Base-by-base conservation (phyloP, 352 stramenopile species). In the Globisporangium apiculatum region DNA sequence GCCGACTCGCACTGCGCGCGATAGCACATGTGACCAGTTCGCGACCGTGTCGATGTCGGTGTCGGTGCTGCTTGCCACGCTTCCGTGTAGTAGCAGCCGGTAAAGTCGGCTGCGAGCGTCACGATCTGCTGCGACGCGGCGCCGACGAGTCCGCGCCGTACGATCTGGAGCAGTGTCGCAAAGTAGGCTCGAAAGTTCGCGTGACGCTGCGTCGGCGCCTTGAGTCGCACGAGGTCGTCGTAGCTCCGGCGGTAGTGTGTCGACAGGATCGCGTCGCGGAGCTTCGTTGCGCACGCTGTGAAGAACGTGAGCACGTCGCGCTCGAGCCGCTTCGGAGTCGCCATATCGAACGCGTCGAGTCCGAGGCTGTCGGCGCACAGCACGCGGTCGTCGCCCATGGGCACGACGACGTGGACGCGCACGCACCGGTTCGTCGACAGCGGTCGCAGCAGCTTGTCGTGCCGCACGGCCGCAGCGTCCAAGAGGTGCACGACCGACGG, bases 111-210 rank as follows among this genome's bases (percentile, higher is more conserved):
- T 0, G 77, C 83, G 1, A 94, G 68, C 0, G 65, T 64, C 43
- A 94, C 0, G 18, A 94, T 70, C 48, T 94, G 81, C 36, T 86
- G 75, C 7, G 79, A 91, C 40, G 91, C 78, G 0, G 91, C 24
- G 7, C 59, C 53, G 5, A 72, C 67, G 7, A 91, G 64, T 6
- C 89, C 73, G 0, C 69, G 70, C 9, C 72, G 73, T n/a, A 88
- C 52, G 7, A 83, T 60, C 12, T 67, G 45, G 8, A 89, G 55
- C 37, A 86, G 53, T 0, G 61, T 70, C 3, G 60, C 55, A 46
- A 70, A 82, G 47, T 76, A 80, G 0, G 58, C 24, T 1, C 67
- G 64, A 2, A 86, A 61, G 17, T 86, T 79, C 0, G 56, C 7
- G 14, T 91, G 81, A 0, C 69, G 64, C 8, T 48, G 53, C 7